Evolutionary conservation across 768 basidiomycete species (phyloP), one percentile per base, ranked within the genome.

Genomic region (Leccinellum luteum): DNA sequence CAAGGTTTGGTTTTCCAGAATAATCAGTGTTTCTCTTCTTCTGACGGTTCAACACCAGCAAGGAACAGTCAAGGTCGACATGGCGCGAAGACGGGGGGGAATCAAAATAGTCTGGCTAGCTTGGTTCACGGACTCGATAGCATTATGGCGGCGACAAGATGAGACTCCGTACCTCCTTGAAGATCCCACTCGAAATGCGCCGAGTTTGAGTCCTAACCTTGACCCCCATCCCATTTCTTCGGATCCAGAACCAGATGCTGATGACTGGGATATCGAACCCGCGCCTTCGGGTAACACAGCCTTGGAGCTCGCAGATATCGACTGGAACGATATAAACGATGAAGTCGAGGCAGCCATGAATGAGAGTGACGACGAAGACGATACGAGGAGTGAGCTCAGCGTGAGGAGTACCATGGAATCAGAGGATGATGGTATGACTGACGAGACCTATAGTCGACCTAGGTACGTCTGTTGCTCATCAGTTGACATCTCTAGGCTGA

Each of bases 11-110:
- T 35, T 41, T 38, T 55, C 7, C 14, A 17, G n/a, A 45, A 53
- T 12, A 43, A 38, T 43, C 23, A 21, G 4, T 54, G 48, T 54
- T 54, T 38, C 58, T 58, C 55, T 38, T 50, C 41, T 52, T 31
- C 51, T 62, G 27, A 55, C 10, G 43, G 23, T 34, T 43, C 31
- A 49, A 41, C 47, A 30, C 48, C 66, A 95, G 92, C 85, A 85
- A 59, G 91, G 92, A 32, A 98, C 96, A 0, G 87, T 89, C 62
- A 99, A 99, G 75, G 94, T 96, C 1, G 88, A 94, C 67, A 77
- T 81, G 54, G 94, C 94, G 1, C 82, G 88, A 43, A 83, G 83
- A 67, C 82, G 84, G n/a, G 85, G 87, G 6, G 83, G 83, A 23
- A 84, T 91, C 67, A 86, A 88, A 69, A 85, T 98, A 59, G 93